Conservation (phyloP, 1,284 basidiomycete species). For the Clitocybe nebularis region DNA sequence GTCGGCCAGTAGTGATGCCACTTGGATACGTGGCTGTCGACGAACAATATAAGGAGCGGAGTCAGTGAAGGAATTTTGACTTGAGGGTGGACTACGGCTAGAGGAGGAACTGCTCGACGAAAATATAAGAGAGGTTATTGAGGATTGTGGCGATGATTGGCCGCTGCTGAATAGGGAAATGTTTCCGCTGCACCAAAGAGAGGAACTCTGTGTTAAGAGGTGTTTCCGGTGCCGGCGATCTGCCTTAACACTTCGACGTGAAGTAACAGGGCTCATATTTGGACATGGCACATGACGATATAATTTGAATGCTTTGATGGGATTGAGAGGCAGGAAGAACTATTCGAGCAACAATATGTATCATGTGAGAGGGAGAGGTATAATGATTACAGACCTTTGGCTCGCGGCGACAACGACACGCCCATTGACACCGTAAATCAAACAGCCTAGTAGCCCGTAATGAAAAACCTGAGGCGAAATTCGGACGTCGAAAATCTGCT, state of each 20-base stretch:
- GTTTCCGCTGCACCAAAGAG: not conserved
- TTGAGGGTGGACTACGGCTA: constrained; percentile 38
- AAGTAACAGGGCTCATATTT: constrained; percentile 18
- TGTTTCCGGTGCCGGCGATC: constrained; percentile 7
- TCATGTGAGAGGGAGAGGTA: constrained; percentile 9
- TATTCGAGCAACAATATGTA: constrained; percentile 14
- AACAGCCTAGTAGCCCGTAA: constrained; percentile 5
- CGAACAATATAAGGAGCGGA: constrained; percentile 31
- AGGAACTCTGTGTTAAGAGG: constrained; percentile 5
- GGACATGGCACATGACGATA: constrained; percentile 20
- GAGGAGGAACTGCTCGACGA: constrained; percentile 30
- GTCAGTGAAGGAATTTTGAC: constrained; percentile 31
- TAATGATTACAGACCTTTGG: constrained; percentile 15
- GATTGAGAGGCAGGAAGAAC: constrained; percentile 11
- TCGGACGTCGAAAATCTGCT: constrained; percentile 9
- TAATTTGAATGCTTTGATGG: constrained; percentile 19
- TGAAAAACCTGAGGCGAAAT: constrained; percentile 7
- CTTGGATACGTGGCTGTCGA: constrained; percentile 45
- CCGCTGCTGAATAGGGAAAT: constrained; percentile 23
- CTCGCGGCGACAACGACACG: constrained; percentile 6
- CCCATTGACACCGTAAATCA: constrained; percentile 9
- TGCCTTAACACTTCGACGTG: constrained; percentile 18
- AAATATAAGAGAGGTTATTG: constrained; percentile 30
- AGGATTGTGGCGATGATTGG: constrained; percentile 36
- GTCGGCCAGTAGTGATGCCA: constrained; percentile 51